Evolutionary conservation across 2,329 filamentous ascomycete species (phyloP).

Genomic region (Cadophora gregata): DNA sequence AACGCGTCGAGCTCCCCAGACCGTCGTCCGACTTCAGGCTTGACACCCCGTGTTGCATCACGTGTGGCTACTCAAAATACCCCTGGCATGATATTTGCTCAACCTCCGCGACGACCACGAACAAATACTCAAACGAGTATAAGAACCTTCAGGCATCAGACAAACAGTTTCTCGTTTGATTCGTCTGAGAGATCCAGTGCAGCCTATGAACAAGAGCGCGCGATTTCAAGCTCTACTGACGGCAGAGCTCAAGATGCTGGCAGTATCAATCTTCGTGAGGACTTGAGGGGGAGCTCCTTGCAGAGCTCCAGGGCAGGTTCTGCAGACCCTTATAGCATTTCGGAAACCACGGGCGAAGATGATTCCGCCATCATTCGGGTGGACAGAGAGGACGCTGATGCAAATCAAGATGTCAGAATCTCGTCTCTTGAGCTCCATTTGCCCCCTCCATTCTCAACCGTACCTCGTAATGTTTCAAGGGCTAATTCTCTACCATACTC

Average conservation of each 20-base stretch:
- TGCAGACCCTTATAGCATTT: conserved; percentile 7
- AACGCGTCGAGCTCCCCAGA: conserved; percentile 44
- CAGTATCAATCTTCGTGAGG: conserved; percentile 37
- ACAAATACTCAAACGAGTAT: conserved; percentile 25
- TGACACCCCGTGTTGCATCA: conserved; percentile 38
- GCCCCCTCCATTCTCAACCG: conserved; percentile 43
- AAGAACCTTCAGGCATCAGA: conserved; percentile 44
- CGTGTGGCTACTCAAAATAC: conserved; percentile 37
- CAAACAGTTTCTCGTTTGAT: conserved; percentile 46
- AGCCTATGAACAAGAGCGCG: conserved; percentile 41
- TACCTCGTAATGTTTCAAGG: conserved; percentile 35
- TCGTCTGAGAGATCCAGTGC: conserved; percentile 43
- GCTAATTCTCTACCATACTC: conserved; percentile 33
- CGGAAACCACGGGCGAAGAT: neutral
- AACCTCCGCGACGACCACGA: conserved; percentile 39
- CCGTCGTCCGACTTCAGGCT: conserved; percentile 30
- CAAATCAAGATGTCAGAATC: conserved; percentile 22
- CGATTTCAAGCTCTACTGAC: conserved; percentile 34
- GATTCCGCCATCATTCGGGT: neutral
- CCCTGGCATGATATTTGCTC: conserved; percentile 42
- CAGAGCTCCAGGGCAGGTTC: conserved; percentile 34
- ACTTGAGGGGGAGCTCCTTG: conserved; percentile 39
- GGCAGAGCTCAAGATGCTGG: conserved; percentile 28
- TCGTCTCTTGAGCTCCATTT: conserved; percentile 33
- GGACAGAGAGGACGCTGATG: conserved; percentile 3